A percentile compares a stretch with the other conserved stretches of the same genome.
These are phyloP conservation scores for Perkinsus olseni DNA, from an alignment of 169 alveolate species.

Conservation along the genomic window DNA sequence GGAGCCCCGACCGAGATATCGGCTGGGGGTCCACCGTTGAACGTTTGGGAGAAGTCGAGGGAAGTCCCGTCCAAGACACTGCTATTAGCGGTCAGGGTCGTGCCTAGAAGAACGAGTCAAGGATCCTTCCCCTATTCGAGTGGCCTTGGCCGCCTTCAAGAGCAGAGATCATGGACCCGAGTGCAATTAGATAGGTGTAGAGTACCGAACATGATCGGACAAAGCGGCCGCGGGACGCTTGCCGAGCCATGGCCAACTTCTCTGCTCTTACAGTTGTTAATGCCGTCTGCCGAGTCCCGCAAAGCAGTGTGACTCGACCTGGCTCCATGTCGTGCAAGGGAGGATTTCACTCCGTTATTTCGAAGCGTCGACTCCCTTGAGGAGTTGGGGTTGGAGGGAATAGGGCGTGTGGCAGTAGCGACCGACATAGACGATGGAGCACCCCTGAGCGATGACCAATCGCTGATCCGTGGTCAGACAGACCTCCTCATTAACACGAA, in stretches of 20 bases:
- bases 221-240: no score
- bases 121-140: no score
- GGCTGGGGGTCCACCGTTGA: background rate
- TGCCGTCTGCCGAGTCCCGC: background rate
- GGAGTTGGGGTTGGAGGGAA: background rate
- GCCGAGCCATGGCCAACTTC: no score
- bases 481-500: background rate
- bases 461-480: no score
- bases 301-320: background rate
- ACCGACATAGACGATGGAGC: background rate
- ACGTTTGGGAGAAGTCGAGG: background rate
- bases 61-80: background rate
- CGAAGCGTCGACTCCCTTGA: no score
- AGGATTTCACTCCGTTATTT: no score
- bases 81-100: background rate
- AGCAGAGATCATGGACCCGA: no score
- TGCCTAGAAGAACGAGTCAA: background rate
- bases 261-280: background rate
- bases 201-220: no score
- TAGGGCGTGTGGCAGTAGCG: background rate
- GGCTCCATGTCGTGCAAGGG: no score
- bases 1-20: background rate
- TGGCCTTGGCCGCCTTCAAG: no score
- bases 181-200: no score
- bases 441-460: no score